Evolutionary conservation across 768 basidiomycete species (phyloP).

Genomic region (Pleurotus platypus): DNA sequence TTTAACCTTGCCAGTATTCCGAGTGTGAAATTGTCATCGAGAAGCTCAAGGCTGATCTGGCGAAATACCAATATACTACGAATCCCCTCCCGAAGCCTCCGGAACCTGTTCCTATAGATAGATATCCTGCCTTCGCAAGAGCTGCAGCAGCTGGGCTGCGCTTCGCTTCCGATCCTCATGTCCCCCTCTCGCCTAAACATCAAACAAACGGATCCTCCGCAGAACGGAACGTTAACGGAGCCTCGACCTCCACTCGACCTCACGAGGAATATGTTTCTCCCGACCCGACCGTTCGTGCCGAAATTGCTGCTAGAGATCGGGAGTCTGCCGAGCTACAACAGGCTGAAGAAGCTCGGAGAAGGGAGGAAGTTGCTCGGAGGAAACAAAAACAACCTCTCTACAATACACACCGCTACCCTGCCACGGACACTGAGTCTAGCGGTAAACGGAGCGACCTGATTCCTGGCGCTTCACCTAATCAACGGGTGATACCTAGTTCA

Average conservation of each 20-base stretch:
- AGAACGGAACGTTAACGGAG: neutral
- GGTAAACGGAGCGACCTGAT: constrained; percentile 25
- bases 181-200: neutral
- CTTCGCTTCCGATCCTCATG: neutral
- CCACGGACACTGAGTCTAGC: constrained; percentile 1
- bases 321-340: constrained; percentile 1
- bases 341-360: constrained; percentile 2
- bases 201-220: neutral
- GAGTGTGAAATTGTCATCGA: constrained; percentile 30
- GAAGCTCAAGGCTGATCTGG: constrained; percentile 27
- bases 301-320: constrained; percentile 3
- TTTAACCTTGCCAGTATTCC: constrained; percentile 15
- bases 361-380: neutral
- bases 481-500: constrained; percentile 24
- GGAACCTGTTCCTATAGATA: constrained; percentile 44
- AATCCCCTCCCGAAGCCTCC: constrained; percentile 61
- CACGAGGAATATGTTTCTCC: neutral
- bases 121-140: constrained; percentile 34
- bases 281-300: constrained; percentile 3
- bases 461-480: constrained; percentile 26
- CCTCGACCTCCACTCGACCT: constrained; percentile 3
- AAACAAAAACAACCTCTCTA: constrained; percentile 4
- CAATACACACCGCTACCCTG: constrained; percentile 1
- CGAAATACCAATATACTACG: constrained; percentile 24
- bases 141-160: neutral